These are phyloP conservation scores for Erigeron philadelphicus DNA, from an alignment of 140 eudicot genomes.

Conservation along the genomic window DNA sequence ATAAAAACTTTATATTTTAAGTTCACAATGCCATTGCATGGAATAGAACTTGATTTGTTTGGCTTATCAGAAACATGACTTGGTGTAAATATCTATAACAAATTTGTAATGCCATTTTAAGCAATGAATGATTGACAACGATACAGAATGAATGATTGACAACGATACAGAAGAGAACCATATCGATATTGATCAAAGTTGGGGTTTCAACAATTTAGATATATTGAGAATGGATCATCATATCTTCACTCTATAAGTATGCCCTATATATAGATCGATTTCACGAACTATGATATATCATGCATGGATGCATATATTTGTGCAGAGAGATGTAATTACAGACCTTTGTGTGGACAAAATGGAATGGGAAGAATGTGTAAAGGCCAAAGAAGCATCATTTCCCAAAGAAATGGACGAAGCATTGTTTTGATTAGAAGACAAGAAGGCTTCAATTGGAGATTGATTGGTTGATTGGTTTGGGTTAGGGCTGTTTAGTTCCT, in stretches of 20 bases:
- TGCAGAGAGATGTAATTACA: constrained; percentile 13
- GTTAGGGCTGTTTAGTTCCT: constrained; percentile 70
- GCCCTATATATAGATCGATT: neutral
- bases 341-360: constrained; percentile 51
- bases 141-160: too few relatives aligned
- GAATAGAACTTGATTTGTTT: neutral
- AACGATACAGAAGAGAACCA: neutral
- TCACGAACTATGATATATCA: neutral
- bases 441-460: constrained; percentile 44
- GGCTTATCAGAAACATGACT: too few relatives aligned
- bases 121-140: too few relatives aligned
- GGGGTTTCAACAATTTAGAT: neutral
- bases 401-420: constrained; percentile 56
- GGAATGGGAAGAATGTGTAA: constrained; percentile 48
- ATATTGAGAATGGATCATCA: neutral
- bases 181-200: neutral
- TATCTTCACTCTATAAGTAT: neutral
- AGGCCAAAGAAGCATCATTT: constrained; percentile 58
- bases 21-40: neutral
- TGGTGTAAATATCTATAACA: too few relatives aligned
- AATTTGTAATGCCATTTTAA: too few relatives aligned
- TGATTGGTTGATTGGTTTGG: constrained; percentile 23
- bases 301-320: neutral
- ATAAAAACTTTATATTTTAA: neutral
- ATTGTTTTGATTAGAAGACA: constrained; percentile 41